phyloP scores from a whole-genome alignment of 2,329 filamentous ascomycete species.

The Parafenestella ontariensis region DNA sequence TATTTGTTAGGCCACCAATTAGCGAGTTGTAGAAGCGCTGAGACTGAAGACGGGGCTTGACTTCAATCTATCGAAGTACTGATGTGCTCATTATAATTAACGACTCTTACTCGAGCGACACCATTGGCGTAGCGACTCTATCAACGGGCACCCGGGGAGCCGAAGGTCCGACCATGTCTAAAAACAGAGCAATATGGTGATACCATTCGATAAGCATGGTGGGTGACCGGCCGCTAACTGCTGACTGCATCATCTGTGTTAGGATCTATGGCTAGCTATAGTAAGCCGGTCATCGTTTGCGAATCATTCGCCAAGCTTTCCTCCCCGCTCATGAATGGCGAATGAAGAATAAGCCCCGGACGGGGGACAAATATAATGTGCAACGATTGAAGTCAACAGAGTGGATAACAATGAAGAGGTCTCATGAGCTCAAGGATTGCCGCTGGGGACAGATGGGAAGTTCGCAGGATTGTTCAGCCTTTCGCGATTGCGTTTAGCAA shows the following conservation, averaged over 20 bases:
- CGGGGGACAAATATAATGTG: not conserved
- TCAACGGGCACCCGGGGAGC: not conserved
- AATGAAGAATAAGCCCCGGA: slow-evolving; percentile 1
- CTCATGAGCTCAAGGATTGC: slow-evolving; percentile 41
- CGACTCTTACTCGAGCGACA: not conserved
- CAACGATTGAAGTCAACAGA: slow-evolving; percentile 2
- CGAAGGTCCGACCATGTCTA: slow-evolving; percentile 18
- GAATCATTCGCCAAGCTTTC: slow-evolving; percentile 19
- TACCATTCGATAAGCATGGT: slow-evolving; percentile 22
- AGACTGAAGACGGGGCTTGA: not conserved
- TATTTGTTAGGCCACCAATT: not conserved
- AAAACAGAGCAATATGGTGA: slow-evolving; percentile 20
- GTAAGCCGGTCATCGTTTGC: slow-evolving; percentile 25
- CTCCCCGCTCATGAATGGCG: slow-evolving; percentile 18
- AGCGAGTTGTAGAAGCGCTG: not conserved
- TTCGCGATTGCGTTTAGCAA: slow-evolving; percentile 81
- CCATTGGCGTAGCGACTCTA: not conserved
- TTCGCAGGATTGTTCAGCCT: slow-evolving; percentile 77
- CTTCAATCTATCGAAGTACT: not conserved
- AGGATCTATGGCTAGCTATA: slow-evolving; percentile 28
- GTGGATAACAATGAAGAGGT: not conserved
- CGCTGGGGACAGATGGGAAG: slow-evolving; percentile 85
- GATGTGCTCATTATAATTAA: not conserved
- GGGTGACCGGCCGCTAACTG: slow-evolving; percentile 36
- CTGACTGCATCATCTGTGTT: slow-evolving; percentile 40